phyloP scores from a whole-genome alignment of 495 filamentous ascomycete species.

The Neurospora africana region DNA sequence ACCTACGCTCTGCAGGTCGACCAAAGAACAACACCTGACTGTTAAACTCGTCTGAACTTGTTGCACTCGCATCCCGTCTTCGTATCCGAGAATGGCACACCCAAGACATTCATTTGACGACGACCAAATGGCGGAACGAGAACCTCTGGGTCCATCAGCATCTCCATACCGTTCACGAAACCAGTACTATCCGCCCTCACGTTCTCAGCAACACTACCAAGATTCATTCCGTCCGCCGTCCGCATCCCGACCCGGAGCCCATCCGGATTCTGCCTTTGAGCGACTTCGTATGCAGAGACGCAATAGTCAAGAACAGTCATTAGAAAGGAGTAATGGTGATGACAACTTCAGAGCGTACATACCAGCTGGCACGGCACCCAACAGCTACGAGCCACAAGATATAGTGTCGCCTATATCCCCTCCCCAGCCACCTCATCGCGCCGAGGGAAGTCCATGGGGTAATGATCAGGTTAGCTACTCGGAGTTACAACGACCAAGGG shows the following conservation, averaged over 20 bases:
- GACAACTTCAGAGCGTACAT: conserved; percentile 8
- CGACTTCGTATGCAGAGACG: conserved; percentile 28
- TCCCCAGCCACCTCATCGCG: conserved; percentile 16
- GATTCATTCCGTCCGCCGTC: conserved; percentile 17
- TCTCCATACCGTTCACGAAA: conserved; percentile 5
- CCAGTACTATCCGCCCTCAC: conserved; percentile 11
- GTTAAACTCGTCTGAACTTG: neutral
- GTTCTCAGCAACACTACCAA: conserved; percentile 13
- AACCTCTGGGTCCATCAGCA: conserved; percentile 22
- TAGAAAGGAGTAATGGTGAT: conserved; percentile 4
- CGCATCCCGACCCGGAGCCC: conserved; percentile 22
- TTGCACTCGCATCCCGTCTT: neutral
- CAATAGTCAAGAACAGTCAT: conserved; percentile 21
- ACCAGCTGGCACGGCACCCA: conserved; percentile 3
- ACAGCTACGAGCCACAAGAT: conserved; percentile 5
- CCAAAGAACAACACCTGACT: neutral
- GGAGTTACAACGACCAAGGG: neutral
- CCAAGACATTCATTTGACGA: conserved; percentile 21
- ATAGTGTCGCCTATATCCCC: conserved; percentile 14
- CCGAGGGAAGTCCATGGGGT: conserved; percentile 2
- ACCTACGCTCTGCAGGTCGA: neutral
- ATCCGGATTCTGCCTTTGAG: conserved; percentile 34
- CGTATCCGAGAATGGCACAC: conserved; percentile 14
- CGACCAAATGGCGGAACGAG: conserved; percentile 24
- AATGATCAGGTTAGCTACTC: conserved; percentile 11